phyloP scores from a whole-genome alignment of 2,329 filamentous ascomycete species.

The Calycina marina region DNA sequence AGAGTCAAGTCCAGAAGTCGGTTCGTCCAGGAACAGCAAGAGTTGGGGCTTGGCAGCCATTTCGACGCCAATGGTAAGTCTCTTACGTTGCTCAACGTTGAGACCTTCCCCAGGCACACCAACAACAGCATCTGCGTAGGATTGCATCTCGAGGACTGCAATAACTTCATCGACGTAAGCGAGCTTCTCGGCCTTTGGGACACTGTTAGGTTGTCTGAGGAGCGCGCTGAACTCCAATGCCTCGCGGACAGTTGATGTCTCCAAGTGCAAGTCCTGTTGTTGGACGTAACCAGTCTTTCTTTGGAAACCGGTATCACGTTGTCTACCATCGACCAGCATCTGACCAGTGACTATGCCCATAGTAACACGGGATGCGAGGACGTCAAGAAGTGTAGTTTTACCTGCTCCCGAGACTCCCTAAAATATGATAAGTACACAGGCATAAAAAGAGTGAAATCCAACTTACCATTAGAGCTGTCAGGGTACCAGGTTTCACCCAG shows the following conservation, averaged over 20 bases:
- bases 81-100: conserved; percentile 56
- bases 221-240: conserved; percentile 75
- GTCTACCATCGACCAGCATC: conserved; percentile 53
- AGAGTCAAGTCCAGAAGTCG: conserved; percentile 83
- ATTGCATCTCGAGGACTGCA: conserved; percentile 76
- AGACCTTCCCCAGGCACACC: conserved; percentile 76
- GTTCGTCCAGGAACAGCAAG: conserved; percentile 86
- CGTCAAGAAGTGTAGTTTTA: conserved; percentile 82
- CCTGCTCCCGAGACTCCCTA: conserved; percentile 54
- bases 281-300: conserved; percentile 71
- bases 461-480: conserved; percentile 65
- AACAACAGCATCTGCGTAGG: conserved; percentile 80
- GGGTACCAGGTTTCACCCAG: conserved; percentile 84
- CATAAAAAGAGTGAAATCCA: background rate
- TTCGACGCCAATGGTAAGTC: conserved; percentile 87
- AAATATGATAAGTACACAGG: background rate
- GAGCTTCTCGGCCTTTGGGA: conserved; percentile 63
- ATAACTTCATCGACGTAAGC: conserved; percentile 86
- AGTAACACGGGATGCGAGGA: conserved; percentile 69
- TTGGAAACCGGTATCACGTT: conserved; percentile 70
- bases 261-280: conserved; percentile 68
- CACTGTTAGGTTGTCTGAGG: conserved; percentile 65
- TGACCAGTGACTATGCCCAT: conserved; percentile 82
- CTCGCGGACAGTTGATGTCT: conserved; percentile 76
- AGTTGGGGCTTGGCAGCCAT: conserved; percentile 82